Evolutionary conservation across 805 yeast species (phyloP).

Genomic region (Monosporozyma servazzii): DNA sequence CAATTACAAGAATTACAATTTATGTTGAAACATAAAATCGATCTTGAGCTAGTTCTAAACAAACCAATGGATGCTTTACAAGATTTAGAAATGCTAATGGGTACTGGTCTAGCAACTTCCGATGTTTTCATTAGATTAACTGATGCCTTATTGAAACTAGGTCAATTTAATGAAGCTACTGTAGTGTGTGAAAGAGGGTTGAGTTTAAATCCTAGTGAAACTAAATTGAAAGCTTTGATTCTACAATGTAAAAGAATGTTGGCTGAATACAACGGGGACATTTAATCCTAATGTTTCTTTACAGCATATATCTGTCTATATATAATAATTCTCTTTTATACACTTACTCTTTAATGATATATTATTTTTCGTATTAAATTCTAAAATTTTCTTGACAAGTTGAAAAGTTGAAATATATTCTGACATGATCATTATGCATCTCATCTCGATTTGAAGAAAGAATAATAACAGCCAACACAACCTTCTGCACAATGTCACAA

Average conservation of each 20-base stretch:
- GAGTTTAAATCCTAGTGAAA: slow-evolving; percentile 47
- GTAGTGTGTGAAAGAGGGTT: slow-evolving; percentile 67
- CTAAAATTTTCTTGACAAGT: background rate
- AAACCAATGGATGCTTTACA: slow-evolving; percentile 51
- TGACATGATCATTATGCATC: background rate
- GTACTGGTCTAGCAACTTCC: slow-evolving; percentile 49
- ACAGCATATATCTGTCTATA: background rate
- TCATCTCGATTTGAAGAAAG: background rate
- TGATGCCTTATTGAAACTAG: slow-evolving; percentile 51
- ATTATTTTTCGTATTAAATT: background rate
- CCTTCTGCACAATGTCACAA: background rate
- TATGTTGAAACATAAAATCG: slow-evolving; percentile 62
- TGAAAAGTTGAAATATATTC: background rate
- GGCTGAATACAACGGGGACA: slow-evolving; percentile 27
- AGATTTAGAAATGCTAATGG: slow-evolving; percentile 59
- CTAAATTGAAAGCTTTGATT: slow-evolving; percentile 22
- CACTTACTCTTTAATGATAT: background rate
- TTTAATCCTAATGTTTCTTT: slow-evolving; percentile 3
- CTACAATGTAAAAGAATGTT: slow-evolving; percentile 21
- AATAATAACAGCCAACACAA: background rate
- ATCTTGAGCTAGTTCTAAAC: slow-evolving; percentile 49
- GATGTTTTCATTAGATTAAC: slow-evolving; percentile 70
- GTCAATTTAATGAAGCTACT: slow-evolving; percentile 52
- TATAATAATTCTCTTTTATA: background rate
- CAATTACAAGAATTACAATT: slow-evolving; percentile 60